Evolutionary conservation across 768 basidiomycete genomes (phyloP), one percentile per base, ranked within the genome.

Genomic region (Leccinum imitatum): DNA sequence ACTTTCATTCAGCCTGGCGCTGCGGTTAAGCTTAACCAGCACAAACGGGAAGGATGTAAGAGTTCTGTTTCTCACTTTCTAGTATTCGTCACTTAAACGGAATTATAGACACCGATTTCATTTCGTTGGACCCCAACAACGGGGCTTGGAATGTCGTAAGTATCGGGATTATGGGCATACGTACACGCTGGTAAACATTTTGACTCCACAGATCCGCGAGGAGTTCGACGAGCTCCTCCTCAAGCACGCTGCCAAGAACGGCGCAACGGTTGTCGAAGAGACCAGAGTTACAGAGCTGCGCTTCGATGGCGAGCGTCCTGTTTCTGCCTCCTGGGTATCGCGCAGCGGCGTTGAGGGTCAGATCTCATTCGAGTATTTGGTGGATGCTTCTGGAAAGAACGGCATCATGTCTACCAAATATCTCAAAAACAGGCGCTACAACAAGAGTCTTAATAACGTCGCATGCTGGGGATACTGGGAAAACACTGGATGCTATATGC

Each of bases 401-500:
- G 63, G 60, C 1, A 63, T 63, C 5, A 54, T 63, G 50, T 63
- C 63, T 10, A 62, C 63, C 1, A 76, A 75, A 55, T 67, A 73
- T 19, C 70, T 77, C 19, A 67, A 69, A 37, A 75, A 78, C 56
- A 63, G 78, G 33, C 65, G 60, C 54, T 71, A 74, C 64, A 76
- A 75, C 54, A 63, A 71, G 46, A 71, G 57, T 17, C 67, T 76
- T 8, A 57, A 71, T 21, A 77, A 77, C 33, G 44, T 75, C 27
- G 76, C 76, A 8, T 70, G 67, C 35, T 76, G 76, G 76, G 72
- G 70, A 27, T 77, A 77, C 62, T 78, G 76, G 75, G 68, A 69
- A 19, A 70, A 68, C 17, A 57, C 67, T 4, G 65, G 57, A 1
- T 57, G 58, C 46, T 78, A 78, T 47, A 69, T 63, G 59, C 68